Evolutionary conservation across 78 protist species (phyloP).

Genomic region (Dictyostelium firmibasis): DNA sequence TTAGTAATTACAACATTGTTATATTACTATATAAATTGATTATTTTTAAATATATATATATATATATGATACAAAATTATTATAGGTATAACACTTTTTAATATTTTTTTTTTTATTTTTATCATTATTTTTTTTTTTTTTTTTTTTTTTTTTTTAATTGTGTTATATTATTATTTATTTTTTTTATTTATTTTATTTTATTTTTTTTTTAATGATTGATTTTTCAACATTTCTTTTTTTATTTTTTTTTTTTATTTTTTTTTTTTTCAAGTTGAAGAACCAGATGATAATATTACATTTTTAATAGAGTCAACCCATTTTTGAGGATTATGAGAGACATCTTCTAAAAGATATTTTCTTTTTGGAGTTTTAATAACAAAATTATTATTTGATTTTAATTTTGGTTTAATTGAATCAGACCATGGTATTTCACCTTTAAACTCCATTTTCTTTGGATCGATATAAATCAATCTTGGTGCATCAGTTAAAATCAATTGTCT

Average conservation of each 20-base stretch:
- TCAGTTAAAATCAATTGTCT: slow-evolving; percentile 84
- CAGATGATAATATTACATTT: background rate
- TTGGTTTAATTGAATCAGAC: slow-evolving; percentile 41
- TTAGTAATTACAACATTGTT: no score
- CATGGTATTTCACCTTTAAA: slow-evolving; percentile 81
- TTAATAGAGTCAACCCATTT: slow-evolving; percentile 79
- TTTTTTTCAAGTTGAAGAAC: background rate
- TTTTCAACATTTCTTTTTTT: no score
- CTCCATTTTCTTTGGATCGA: slow-evolving; percentile 83
- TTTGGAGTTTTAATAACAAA: slow-evolving; percentile 82
- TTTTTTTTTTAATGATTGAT: background rate
- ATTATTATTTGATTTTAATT: slow-evolving; percentile 23
- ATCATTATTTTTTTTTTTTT: background rate
- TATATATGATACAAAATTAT: no score
- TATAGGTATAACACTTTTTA: no score
- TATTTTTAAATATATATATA: no score
- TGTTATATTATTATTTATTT: no score
- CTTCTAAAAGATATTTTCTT: slow-evolving; percentile 78
- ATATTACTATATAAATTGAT: no score
- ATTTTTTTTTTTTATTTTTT: background rate
- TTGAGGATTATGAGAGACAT: slow-evolving; percentile 71
- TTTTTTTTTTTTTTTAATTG: background rate
- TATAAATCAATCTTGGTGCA: slow-evolving; percentile 84
- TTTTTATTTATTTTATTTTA: background rate
- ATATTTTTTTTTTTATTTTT: no score